phyloP scores from a whole-genome alignment of 371 early-diverging fungal genomes.

The Actinomucor elegans region DNA sequence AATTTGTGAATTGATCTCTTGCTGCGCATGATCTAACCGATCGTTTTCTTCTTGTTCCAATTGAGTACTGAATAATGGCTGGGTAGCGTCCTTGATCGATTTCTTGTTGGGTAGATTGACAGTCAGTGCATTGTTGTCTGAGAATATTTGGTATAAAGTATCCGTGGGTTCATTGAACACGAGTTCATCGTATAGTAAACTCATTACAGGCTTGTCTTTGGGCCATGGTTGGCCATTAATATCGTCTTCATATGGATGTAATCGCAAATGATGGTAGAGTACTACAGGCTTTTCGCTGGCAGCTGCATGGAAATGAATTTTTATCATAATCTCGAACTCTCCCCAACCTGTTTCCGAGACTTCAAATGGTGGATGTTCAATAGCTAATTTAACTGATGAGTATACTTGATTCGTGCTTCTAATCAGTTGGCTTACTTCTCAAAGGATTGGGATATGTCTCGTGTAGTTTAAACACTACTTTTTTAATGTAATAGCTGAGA shows the following conservation, averaged over 20 bases:
- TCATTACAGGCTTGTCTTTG: conserved; percentile 74
- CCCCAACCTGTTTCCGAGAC: conserved; percentile 98
- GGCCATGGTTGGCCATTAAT: conserved; percentile 65
- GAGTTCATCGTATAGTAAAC: conserved; percentile 80
- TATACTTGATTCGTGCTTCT: no score
- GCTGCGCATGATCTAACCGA: conserved; percentile 57
- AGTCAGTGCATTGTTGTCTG: conserved; percentile 52
- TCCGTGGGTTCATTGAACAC: conserved; percentile 91
- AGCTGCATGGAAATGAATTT: conserved; percentile 77
- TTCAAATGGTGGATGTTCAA: conserved; percentile 90
- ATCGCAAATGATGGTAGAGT: conserved; percentile 81
- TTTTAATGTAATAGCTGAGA: conserved; percentile 79
- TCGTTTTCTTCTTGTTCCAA: conserved; percentile 68
- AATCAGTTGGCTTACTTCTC: conserved; percentile 62
- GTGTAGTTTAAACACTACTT: conserved; percentile 94
- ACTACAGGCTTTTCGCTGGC: conserved; percentile 82
- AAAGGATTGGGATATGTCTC: conserved; percentile 91
- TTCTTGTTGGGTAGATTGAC: conserved; percentile 37
- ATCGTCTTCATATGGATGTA: conserved; percentile 78
- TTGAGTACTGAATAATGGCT: conserved; percentile 56
- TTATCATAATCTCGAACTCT: conserved; percentile 96
- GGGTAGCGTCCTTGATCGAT: conserved; percentile 27
- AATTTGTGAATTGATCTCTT: conserved; percentile 62
- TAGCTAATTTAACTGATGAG: no score
- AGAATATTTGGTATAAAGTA: conserved; percentile 69